phyloP scores from a whole-genome alignment of 176 grass and related monocot genomes.

The Coix lacrymajobi region DNA sequence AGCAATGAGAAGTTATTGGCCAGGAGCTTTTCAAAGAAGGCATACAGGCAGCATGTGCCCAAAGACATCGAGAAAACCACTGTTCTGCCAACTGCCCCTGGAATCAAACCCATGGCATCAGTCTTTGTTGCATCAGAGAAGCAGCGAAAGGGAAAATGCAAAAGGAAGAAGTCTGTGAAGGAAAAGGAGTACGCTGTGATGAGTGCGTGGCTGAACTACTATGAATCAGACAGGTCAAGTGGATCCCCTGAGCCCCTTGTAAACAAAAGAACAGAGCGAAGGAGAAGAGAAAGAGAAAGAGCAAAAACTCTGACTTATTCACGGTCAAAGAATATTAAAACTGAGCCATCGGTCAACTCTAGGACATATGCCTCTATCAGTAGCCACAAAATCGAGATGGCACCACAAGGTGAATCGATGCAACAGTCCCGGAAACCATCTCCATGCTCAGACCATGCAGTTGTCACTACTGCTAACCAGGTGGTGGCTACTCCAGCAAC shows the following conservation, averaged over 20 bases:
- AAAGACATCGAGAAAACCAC: not conserved
- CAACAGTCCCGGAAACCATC: not conserved
- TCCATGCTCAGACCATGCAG: not conserved
- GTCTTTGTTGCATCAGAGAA: not conserved
- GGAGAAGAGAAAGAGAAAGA: slow-evolving; percentile 33
- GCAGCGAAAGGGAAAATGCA: not conserved
- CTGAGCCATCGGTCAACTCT: not conserved
- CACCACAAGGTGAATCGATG: not conserved
- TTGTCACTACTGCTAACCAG: not conserved
- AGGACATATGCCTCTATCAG: not conserved
- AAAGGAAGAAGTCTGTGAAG: slow-evolving; percentile 1
- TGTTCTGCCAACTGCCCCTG: not conserved
- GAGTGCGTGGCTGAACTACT: slow-evolving; percentile 50
- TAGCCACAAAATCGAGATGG: not conserved
- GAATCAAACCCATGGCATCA: not conserved
- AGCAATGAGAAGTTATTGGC: not conserved
- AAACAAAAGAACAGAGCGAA: slow-evolving; percentile 67
- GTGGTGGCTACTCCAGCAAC: not conserved
- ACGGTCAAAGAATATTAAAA: slow-evolving; percentile 21
- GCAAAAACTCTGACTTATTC: not conserved
- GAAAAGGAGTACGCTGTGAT: slow-evolving; percentile 36
- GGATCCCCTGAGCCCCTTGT: slow-evolving; percentile 49
- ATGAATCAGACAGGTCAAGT: slow-evolving; percentile 57
- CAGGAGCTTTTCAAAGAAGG: not conserved
- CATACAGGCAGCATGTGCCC: not conserved